Conservation (phyloP, 2,329 filamentous ascomycete genomes). For the Penicillium carneum region DNA sequence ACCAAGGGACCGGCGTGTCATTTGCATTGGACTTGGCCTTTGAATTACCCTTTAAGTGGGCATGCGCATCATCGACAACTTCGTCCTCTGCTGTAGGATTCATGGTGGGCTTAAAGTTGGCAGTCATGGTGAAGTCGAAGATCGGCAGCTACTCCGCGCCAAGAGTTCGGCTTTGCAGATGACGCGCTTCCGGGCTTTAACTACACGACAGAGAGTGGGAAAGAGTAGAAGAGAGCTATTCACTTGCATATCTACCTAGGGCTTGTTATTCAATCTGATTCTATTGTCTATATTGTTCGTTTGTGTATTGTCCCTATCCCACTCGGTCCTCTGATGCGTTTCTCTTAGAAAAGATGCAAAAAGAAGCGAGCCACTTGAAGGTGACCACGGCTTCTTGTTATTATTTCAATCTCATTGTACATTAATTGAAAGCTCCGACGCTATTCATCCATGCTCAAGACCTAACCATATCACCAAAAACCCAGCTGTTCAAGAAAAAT, state of each 20-base stretch:
- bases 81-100: slow-evolving; percentile 9
- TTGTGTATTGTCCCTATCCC: not conserved
- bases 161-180: slow-evolving; percentile 23
- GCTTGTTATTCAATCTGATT: not conserved
- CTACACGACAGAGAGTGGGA: not conserved
- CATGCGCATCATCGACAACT: not conserved
- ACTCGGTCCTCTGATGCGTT: not conserved
- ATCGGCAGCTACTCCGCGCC: slow-evolving; percentile 37
- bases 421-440: slow-evolving; percentile 14
- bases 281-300: not conserved
- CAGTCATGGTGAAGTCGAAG: slow-evolving; percentile 20
- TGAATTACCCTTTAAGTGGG: not conserved
- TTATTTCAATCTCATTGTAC: slow-evolving; percentile 20
- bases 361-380: not conserved
- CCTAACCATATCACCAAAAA: not conserved
- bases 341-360: not conserved
- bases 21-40: slow-evolving; percentile 5
- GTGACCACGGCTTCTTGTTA: not conserved
- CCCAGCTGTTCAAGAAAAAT: not conserved
- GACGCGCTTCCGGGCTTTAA: slow-evolving; percentile 15
- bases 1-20: slow-evolving; percentile 25
- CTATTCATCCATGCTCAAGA: slow-evolving; percentile 18
- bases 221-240: not conserved
- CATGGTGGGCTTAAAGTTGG: slow-evolving; percentile 18
- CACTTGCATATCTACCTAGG: too few relatives aligned